These are phyloP conservation scores for Debaryomyces maramus DNA, from an alignment of 805 yeast species.

Conservation along the genomic window DNA sequence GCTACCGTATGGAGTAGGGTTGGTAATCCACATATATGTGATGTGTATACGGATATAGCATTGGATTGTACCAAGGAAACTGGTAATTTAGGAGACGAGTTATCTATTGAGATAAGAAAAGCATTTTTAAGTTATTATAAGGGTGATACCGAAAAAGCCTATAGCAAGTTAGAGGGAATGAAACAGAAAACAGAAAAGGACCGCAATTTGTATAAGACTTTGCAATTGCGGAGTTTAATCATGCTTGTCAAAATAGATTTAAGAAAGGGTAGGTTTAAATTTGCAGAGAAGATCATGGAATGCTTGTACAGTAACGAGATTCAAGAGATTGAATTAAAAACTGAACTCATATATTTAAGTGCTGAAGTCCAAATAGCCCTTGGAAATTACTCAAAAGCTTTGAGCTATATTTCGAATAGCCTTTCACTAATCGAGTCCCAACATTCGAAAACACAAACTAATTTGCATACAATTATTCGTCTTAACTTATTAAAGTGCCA, in stretches of 20 bases:
- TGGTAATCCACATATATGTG: slow-evolving; percentile 49
- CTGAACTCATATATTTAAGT: slow-evolving; percentile 26
- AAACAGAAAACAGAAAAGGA: slow-evolving; percentile 26
- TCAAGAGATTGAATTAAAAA: slow-evolving; percentile 29
- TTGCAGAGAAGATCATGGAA: slow-evolving; percentile 36
- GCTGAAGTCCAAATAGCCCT: slow-evolving; percentile 31
- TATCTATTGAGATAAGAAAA: slow-evolving; percentile 39
- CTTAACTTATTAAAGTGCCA: slow-evolving; percentile 49
- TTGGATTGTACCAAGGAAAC: slow-evolving; percentile 39
- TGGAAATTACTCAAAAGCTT: slow-evolving; percentile 32
- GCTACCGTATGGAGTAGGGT: slow-evolving; percentile 52
- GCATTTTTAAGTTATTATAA: slow-evolving; percentile 34
- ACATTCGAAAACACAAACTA: slow-evolving; percentile 22
- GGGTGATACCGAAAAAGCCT: slow-evolving; percentile 44
- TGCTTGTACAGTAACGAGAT: slow-evolving; percentile 28
- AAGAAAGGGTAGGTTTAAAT: slow-evolving; percentile 35
- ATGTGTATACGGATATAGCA: slow-evolving; percentile 49
- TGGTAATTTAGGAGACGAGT: slow-evolving; percentile 31
- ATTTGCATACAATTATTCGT: slow-evolving; percentile 46
- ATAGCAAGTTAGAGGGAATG: slow-evolving; percentile 33
- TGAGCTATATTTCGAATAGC: slow-evolving; percentile 21
- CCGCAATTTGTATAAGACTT: slow-evolving; percentile 39
- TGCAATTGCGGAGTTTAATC: slow-evolving; percentile 42
- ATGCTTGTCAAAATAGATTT: slow-evolving; percentile 38
- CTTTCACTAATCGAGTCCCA: slow-evolving; percentile 19